Conservation (phyloP, 805 yeast genomes). For the Candida adriatica region DNA sequence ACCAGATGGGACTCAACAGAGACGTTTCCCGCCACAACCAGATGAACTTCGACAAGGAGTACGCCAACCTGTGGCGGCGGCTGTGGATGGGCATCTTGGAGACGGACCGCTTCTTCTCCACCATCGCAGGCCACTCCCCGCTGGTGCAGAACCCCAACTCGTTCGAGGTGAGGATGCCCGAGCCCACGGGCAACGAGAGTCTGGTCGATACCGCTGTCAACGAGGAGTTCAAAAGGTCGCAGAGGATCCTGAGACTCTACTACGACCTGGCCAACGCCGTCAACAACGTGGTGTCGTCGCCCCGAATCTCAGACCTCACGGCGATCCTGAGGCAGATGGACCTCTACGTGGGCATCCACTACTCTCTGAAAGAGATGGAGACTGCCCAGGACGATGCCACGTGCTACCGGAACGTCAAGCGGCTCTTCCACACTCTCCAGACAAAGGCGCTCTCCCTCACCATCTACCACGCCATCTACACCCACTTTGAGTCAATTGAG, state of each 20-base stretch:
- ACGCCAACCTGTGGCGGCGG: conserved; percentile 20
- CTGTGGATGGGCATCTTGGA: conserved; percentile 22
- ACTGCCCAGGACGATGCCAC: conserved; percentile 3
- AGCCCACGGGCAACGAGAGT: conserved; percentile 1
- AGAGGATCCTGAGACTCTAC: conserved; percentile 13
- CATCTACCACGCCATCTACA: conserved; percentile 14
- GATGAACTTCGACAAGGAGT: conserved; percentile 11
- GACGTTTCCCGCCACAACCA: conserved; percentile 33
- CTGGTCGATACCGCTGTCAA: conserved; percentile 11
- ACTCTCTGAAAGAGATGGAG: conserved; percentile 7
- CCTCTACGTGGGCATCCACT: conserved; percentile 13
- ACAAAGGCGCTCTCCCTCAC: conserved; percentile 15
- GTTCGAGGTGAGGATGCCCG: conserved; percentile 15
- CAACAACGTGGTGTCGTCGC: conserved; percentile 13
- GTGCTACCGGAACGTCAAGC: conserved; percentile 13
- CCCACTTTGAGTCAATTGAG: conserved; percentile 17
- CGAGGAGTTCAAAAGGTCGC: conserved; percentile 14
- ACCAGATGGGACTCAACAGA: conserved; percentile 39
- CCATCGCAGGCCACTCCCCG: conserved; percentile 19
- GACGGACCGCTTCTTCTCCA: conserved; percentile 15
- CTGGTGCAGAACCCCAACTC: conserved; percentile 14
- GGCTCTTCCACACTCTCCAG: conserved; percentile 12
- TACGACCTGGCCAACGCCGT: conserved; percentile 14
- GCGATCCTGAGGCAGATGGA: conserved; percentile 12
- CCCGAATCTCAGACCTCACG: conserved; percentile 14